phyloP scores from a whole-genome alignment of 192 early-diverging fungal species.

The Jimgerdemannia lactiflua region DNA sequence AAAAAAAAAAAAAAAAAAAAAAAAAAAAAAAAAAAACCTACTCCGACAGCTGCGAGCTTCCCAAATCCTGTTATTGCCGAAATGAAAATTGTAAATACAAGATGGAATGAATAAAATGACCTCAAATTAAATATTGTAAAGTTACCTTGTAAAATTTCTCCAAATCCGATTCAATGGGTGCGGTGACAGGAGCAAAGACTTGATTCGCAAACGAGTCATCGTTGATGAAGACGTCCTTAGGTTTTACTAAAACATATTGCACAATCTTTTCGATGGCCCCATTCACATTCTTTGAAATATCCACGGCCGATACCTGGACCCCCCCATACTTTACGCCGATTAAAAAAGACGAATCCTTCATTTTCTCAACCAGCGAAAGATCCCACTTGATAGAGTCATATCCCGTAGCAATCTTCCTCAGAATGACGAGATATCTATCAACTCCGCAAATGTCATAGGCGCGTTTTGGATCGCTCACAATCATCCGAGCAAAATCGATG shows the following conservation, averaged over 20 bases:
- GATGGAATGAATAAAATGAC: too few relatives aligned
- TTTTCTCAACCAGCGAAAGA: slow-evolving; percentile 44
- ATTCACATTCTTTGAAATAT: neutral
- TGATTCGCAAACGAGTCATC: slow-evolving; percentile 72
- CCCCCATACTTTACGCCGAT: slow-evolving; percentile 48
- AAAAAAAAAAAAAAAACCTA: too few relatives aligned
- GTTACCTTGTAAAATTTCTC: slow-evolving; percentile 58
- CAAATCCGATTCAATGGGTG: slow-evolving; percentile 69
- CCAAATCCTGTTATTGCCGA: too few relatives aligned
- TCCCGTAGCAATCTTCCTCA: slow-evolving; percentile 72
- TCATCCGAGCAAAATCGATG: slow-evolving; percentile 60
- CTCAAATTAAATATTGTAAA: too few relatives aligned
- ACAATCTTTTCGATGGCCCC: slow-evolving; percentile 28
- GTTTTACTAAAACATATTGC: slow-evolving; percentile 59
- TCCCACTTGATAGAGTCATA: slow-evolving; percentile 40
- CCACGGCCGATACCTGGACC: neutral
- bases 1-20: too few relatives aligned
- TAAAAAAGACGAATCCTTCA: slow-evolving; percentile 61
- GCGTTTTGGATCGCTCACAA: slow-evolving; percentile 46
- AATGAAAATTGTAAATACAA: too few relatives aligned
- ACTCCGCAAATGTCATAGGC: slow-evolving; percentile 32
- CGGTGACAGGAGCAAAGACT: slow-evolving; percentile 69
- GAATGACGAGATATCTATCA: slow-evolving; percentile 65
- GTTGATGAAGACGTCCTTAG: slow-evolving; percentile 71
- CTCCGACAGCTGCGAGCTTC: too few relatives aligned